Conservation (phyloP, 192 early-diverging fungal genomes). For the Podila epicladia region DNA sequence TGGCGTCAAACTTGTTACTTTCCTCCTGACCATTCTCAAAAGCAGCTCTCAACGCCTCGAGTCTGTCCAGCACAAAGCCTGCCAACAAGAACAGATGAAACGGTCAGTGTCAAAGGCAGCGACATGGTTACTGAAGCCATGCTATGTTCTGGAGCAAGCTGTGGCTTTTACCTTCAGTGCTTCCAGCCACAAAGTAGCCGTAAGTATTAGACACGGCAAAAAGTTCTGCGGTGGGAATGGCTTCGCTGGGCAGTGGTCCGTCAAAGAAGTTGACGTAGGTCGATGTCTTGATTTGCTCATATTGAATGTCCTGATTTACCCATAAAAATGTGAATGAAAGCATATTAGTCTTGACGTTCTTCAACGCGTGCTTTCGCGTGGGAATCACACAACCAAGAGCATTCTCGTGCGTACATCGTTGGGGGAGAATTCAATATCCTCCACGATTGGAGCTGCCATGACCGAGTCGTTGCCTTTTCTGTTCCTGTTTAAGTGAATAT, state of each 20-base stretch:
- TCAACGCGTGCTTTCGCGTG: background rate
- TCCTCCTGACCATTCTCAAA: slow-evolving; percentile 48
- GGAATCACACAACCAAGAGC: background rate
- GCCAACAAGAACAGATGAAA: background rate
- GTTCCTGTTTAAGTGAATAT: too few relatives aligned
- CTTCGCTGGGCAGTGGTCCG: slow-evolving; percentile 29
- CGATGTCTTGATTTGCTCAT: slow-evolving; percentile 17
- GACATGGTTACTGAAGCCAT: background rate
- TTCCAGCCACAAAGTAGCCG: slow-evolving; percentile 76
- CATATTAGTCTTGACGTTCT: too few relatives aligned
- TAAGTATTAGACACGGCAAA: slow-evolving; percentile 70
- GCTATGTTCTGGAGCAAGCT: background rate
- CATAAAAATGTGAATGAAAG: background rate
- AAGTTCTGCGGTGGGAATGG: slow-evolving; percentile 59
- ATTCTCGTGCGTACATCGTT: background rate
- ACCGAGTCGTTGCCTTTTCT: background rate
- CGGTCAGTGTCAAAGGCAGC: background rate
- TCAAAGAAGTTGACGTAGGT: slow-evolving; percentile 16
- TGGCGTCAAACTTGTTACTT: slow-evolving; percentile 21
- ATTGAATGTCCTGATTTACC: slow-evolving; percentile 22
- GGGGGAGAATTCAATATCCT: slow-evolving; percentile 10
- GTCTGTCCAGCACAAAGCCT: slow-evolving; percentile 55
- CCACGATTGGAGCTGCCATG: slow-evolving; percentile 12
- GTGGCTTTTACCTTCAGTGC: slow-evolving; percentile 56
- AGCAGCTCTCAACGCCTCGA: slow-evolving; percentile 35